Evolutionary conservation across 2,329 filamentous ascomycete species (phyloP).

Genomic region (Dothideomycetes sp.): DNA sequence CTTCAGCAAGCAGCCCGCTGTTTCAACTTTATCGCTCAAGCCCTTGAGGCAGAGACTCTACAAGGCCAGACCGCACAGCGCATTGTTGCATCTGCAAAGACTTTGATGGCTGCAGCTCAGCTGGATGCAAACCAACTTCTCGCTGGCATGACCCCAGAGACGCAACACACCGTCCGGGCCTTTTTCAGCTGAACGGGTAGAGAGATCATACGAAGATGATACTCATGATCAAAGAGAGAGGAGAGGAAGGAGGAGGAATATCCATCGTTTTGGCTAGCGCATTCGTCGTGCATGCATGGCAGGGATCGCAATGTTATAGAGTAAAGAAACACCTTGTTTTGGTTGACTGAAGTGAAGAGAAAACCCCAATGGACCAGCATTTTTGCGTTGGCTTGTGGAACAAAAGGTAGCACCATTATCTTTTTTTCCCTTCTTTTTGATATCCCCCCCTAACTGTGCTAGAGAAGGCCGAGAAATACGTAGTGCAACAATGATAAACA

Average conservation of each 20-base stretch:
- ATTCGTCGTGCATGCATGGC: too few species aligned
- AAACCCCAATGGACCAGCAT: too few species aligned
- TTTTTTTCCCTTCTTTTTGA: too few species aligned
- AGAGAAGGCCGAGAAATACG: too few species aligned
- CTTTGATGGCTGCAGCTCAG: conserved; percentile 60
- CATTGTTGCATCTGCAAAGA: conserved; percentile 68
- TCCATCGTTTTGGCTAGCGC: neutral
- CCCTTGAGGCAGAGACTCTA: conserved; percentile 81
- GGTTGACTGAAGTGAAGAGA: too few species aligned
- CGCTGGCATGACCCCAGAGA: conserved; percentile 63
- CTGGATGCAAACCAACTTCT: conserved; percentile 68
- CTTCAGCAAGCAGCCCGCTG: conserved; percentile 66
- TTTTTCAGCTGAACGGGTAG: conserved; percentile 21
- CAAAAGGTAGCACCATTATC: too few species aligned
- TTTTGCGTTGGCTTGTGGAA: too few species aligned
- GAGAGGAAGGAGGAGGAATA: neutral
- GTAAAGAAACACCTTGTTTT: too few species aligned
- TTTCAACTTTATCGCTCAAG: conserved; percentile 77
- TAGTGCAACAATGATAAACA: too few species aligned
- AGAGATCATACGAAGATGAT: neutral
- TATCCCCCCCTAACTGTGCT: too few species aligned
- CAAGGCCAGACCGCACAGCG: conserved; percentile 71
- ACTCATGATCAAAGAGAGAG: neutral
- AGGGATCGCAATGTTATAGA: too few species aligned
- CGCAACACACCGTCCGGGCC: conserved; percentile 50